Percentiles rank a stretch among this genome's conserved stretches.
Conservation (phyloP, 2,329 filamentous ascomycete species). For the Aspergillus chevalieri region DNA sequence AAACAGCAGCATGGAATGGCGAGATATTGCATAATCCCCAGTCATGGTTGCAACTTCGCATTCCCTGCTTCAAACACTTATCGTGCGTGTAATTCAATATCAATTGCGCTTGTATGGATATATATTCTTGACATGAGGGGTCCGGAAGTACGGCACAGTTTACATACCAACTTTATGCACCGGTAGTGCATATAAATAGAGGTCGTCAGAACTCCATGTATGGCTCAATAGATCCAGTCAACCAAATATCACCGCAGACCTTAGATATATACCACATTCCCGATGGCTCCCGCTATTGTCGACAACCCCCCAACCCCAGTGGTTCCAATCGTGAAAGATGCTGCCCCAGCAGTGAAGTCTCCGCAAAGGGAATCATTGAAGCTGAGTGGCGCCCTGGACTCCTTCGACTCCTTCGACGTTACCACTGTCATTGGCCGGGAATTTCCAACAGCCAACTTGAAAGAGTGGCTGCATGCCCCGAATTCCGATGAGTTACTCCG, state of each 20-base stretch:
- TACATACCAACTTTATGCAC: neutral
- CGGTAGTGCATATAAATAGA: neutral
- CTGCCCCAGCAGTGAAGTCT: slow-evolving; percentile 4
- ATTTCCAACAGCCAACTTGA: slow-evolving; percentile 38
- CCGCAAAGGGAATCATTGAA: slow-evolving; percentile 28
- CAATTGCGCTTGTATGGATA: neutral
- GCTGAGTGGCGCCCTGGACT: slow-evolving; percentile 36
- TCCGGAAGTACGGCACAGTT: neutral
- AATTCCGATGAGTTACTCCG: slow-evolving; percentile 31
- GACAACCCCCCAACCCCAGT: neutral
- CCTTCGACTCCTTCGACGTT: slow-evolving; percentile 43
- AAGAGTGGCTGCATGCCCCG: slow-evolving; percentile 43
- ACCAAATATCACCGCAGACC: neutral
- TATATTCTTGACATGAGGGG: neutral
- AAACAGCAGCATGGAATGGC: neutral
- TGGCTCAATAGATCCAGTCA: neutral
- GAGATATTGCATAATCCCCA: neutral
- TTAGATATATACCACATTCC: neutral
- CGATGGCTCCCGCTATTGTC: neutral
- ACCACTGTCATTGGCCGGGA: slow-evolving; percentile 49
- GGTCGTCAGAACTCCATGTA: neutral
- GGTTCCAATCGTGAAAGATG: neutral
- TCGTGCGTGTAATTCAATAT: neutral
- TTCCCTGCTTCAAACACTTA: neutral
- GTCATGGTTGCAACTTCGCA: neutral